Percentiles rank a stretch among this genome's conserved stretches.
Conservation (phyloP, 2,329 filamentous ascomycete species). For the Penicillium nordicum region DNA sequence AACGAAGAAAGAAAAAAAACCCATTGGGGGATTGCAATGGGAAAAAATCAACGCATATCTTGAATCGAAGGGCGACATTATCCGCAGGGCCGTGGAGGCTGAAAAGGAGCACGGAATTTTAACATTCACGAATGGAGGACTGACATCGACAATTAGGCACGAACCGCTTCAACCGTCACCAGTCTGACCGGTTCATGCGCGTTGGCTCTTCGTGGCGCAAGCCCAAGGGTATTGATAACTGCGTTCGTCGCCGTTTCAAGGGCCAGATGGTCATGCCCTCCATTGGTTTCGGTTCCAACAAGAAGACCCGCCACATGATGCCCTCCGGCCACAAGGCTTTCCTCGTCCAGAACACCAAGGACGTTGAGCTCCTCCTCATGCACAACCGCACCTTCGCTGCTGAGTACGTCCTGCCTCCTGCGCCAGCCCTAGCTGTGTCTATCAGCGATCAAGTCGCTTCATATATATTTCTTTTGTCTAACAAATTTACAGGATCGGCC, state of each 20-base stretch:
- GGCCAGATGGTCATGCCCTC: slow-evolving; percentile 95
- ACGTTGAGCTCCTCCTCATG: slow-evolving; percentile 98
- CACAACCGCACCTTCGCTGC: slow-evolving; percentile 99
- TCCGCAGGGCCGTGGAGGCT: slow-evolving; percentile 1
- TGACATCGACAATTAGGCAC: slow-evolving; percentile 62
- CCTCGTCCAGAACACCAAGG: slow-evolving; percentile 94
- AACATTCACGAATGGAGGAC: slow-evolving; percentile 34
- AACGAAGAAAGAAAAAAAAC: background rate
- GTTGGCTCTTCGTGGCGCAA: slow-evolving; percentile 92
- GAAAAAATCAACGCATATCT: background rate
- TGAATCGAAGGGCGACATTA: slow-evolving; percentile 9
- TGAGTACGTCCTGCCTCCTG: slow-evolving; percentile 65
- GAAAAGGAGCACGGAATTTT: background rate
- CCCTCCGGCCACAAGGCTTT: slow-evolving; percentile 99
- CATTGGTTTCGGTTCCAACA: slow-evolving; percentile 99
- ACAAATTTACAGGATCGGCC: slow-evolving; percentile 71
- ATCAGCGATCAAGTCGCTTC: background rate
- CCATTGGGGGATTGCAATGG: background rate
- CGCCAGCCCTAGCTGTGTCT: background rate
- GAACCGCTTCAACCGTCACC: slow-evolving; percentile 94
- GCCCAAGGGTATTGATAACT: slow-evolving; percentile 99
- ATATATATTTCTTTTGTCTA: slow-evolving; percentile 4
- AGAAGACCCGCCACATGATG: slow-evolving; percentile 98
- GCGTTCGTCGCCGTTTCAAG: slow-evolving; percentile 95
- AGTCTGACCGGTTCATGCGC: slow-evolving; percentile 95